Conservation (phyloP, 2,329 filamentous ascomycete species). For the Sphaerulina vaccinii region DNA sequence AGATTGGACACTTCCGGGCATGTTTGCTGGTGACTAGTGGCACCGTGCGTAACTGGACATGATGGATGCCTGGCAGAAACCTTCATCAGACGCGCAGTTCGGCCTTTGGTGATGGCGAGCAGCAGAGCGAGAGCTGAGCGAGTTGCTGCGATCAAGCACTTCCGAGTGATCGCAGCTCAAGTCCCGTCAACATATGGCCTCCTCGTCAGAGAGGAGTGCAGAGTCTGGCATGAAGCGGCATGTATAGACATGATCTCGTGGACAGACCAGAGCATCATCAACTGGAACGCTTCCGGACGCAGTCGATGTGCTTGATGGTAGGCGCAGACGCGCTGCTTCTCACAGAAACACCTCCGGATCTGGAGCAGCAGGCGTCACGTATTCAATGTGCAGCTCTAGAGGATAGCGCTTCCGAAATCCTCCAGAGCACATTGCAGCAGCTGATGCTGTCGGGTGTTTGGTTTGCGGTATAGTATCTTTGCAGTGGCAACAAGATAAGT, state of each 20-base stretch:
- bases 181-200: too few species aligned
- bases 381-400: background rate
- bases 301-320: background rate
- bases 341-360: constrained; percentile 11
- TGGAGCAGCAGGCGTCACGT: background rate
- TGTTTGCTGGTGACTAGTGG: background rate
- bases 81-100: too few species aligned
- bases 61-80: too few species aligned
- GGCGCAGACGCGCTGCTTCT: background rate
- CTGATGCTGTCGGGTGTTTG: constrained; percentile 7
- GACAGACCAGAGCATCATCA: background rate
- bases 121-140: background rate
- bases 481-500: background rate
- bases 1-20: constrained; percentile 23
- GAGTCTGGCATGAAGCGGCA: background rate
- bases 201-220: background rate
- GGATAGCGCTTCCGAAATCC: background rate
- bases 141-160: background rate
- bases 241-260: background rate
- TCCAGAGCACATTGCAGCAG: background rate
- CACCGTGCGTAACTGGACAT: background rate
- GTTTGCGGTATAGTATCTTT: background rate
- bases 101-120: background rate
- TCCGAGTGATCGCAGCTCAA: background rate
- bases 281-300: constrained; percentile 21